Conservation (phyloP, 148 eudicot genomes). For the Silene latifolia region DNA sequence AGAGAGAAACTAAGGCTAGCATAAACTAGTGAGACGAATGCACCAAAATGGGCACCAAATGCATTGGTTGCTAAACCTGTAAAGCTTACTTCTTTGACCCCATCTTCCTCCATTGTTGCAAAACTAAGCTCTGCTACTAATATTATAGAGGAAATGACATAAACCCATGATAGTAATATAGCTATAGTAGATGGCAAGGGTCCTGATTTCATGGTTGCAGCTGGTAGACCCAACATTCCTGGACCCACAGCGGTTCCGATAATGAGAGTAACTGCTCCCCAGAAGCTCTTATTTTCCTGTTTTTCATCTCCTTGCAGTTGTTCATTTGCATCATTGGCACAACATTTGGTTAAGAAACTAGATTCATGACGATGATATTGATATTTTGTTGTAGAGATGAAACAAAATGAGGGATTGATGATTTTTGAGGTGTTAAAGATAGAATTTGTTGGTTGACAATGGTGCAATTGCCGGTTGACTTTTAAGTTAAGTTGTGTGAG, state of each 20-base stretch:
- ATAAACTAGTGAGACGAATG: constrained; percentile 55
- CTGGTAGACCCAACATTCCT: constrained; percentile 69
- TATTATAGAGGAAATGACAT: constrained; percentile 65
- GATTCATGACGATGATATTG: neutral
- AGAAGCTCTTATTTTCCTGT: constrained; percentile 43
- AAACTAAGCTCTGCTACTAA: constrained; percentile 76
- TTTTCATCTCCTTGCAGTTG: neutral
- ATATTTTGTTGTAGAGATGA: neutral
- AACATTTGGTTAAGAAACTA: constrained; percentile 2
- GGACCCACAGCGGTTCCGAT: constrained; percentile 77
- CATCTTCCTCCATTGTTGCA: constrained; percentile 55
- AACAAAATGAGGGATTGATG: constrained; percentile 12
- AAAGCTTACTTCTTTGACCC: constrained; percentile 57
- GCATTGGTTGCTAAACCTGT: constrained; percentile 56
- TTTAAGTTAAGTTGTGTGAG: neutral
- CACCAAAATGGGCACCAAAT: constrained; percentile 46
- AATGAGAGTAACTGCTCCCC: constrained; percentile 69
- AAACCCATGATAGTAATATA: constrained; percentile 62
- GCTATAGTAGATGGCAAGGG: constrained; percentile 57
- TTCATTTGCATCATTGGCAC: neutral
- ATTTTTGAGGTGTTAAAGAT: neutral
- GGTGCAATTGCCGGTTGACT: constrained; percentile 5
- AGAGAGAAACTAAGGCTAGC: constrained; percentile 66
- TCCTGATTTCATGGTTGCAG: constrained; percentile 63
- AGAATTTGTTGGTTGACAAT: neutral